These are phyloP conservation scores for Orbilia ellipsospora DNA, from an alignment of 2,329 filamentous ascomycete species.

Conservation along the genomic window DNA sequence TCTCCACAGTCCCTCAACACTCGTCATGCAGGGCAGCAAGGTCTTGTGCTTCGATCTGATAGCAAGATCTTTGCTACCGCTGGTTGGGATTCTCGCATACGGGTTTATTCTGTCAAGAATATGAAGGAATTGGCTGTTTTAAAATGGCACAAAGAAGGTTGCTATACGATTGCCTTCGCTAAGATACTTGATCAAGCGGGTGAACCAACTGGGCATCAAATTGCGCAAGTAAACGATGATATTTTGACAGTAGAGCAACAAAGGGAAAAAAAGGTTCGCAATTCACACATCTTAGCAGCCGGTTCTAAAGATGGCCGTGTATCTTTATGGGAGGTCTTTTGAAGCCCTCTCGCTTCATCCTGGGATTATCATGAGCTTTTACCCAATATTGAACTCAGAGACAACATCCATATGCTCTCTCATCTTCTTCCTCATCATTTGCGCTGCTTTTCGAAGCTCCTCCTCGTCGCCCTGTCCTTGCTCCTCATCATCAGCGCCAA, in stretches of 20 bases:
- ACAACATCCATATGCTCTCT: constrained; percentile 68
- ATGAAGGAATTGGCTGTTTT: constrained; percentile 89
- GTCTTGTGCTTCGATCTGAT: constrained; percentile 79
- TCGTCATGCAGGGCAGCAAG: constrained; percentile 90
- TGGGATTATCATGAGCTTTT: constrained; percentile 44
- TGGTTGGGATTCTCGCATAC: constrained; percentile 85
- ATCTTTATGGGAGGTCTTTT: constrained; percentile 95
- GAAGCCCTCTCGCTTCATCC: background rate
- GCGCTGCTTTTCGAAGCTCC: constrained; percentile 60
- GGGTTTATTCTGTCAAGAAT: constrained; percentile 82
- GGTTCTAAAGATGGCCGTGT: constrained; percentile 96
- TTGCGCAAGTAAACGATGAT: constrained; percentile 32
- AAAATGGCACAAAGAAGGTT: constrained; percentile 92
- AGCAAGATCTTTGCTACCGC: constrained; percentile 86
- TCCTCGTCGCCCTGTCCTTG: constrained; percentile 59
- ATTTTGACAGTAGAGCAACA: constrained; percentile 7
- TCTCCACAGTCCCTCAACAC: constrained; percentile 84
- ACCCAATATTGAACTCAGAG: constrained; percentile 77
- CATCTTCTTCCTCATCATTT: constrained; percentile 73
- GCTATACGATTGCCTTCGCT: constrained; percentile 81
- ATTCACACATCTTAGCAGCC: constrained; percentile 82
- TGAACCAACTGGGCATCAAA: constrained; percentile 36
- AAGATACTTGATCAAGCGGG: constrained; percentile 61
- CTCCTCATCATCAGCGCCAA: constrained; percentile 60
- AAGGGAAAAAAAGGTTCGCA: constrained; percentile 13